Conservation (phyloP, 2,329 filamentous ascomycete genomes). For the Alternaria atra region DNA sequence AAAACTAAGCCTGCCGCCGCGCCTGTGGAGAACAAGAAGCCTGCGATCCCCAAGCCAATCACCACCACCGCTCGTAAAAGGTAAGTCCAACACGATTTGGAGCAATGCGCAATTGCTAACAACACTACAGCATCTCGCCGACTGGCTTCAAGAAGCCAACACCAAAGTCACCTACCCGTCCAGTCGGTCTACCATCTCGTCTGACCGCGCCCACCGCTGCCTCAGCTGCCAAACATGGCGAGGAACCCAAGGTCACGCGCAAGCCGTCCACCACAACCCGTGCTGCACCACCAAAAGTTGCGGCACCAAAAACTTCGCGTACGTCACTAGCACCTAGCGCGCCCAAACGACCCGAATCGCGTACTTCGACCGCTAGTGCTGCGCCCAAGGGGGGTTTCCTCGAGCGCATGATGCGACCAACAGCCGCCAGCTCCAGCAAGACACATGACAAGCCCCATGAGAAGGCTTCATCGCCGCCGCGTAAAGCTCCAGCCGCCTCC, state of each 20-base stretch:
- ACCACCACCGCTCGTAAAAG: constrained; percentile 21
- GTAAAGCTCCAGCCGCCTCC: constrained; percentile 34
- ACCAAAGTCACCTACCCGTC: constrained; percentile 71
- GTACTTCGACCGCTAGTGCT: constrained; percentile 60
- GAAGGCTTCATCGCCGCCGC: constrained; percentile 59
- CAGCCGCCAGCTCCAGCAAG: constrained; percentile 73
- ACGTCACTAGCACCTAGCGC: constrained; percentile 48
- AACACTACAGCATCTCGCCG: constrained; percentile 29
- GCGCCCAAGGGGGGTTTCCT: constrained; percentile 75
- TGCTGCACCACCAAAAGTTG: constrained; percentile 38
- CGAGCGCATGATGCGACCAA: constrained; percentile 84
- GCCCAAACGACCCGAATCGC: constrained; percentile 62
- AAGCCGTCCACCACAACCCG: constrained; percentile 52
- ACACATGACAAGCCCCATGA: constrained; percentile 62
- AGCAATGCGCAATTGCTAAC: constrained; percentile 12
- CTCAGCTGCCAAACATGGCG: constrained; percentile 68
- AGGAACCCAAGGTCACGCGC: constrained; percentile 51
- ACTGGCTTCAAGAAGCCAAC: constrained; percentile 50
- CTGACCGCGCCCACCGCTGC: constrained; percentile 75
- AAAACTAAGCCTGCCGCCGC: constrained; percentile 21
- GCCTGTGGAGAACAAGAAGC: constrained; percentile 23
- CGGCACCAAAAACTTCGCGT: constrained; percentile 44
- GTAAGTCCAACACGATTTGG: constrained; percentile 11
- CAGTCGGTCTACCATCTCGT: constrained; percentile 71
- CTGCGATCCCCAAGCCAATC: constrained; percentile 20